Percentiles rank a stretch among this genome's conserved stretches.
These are phyloP conservation scores for Gastroboletus turbinatus DNA, from an alignment of 1,284 basidiomycete species.

Conservation along the genomic window DNA sequence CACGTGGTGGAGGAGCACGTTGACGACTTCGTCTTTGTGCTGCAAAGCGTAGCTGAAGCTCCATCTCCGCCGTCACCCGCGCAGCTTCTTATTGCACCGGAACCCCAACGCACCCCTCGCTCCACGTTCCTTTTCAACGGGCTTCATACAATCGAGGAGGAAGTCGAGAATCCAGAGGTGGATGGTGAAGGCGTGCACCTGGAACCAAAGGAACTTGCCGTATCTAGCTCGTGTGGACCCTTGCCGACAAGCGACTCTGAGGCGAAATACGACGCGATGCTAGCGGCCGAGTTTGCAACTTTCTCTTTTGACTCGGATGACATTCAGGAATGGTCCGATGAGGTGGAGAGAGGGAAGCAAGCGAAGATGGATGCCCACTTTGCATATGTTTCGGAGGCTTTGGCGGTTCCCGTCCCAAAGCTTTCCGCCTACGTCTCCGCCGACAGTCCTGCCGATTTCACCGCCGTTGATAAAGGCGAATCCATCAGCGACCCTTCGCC, in stretches of 20 bases:
- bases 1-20: neutral
- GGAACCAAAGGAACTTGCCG: neutral
- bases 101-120: neutral
- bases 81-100: neutral
- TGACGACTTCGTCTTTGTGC: conserved; percentile 1
- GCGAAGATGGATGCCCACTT: conserved; percentile 17
- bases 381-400: conserved; percentile 7
- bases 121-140: neutral
- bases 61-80: neutral
- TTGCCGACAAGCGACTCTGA: conserved; percentile 7
- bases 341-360: conserved; percentile 17
- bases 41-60: neutral
- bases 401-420: conserved; percentile 13
- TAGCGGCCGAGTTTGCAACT: conserved; percentile 10
- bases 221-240: neutral
- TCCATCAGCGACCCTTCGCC: neutral
- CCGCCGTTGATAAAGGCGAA: neutral
- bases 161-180: neutral
- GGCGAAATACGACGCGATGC: conserved; percentile 10
- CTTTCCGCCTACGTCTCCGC: conserved; percentile 5
- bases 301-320: conserved; percentile 12
- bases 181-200: neutral
- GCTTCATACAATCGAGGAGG: conserved; percentile 6
- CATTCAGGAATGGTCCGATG: conserved; percentile 17
- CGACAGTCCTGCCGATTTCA: neutral